Percentiles rank a stretch among this genome's conserved stretches.
Conservation (phyloP, 768 basidiomycete species). For the Lyophyllum semitale region DNA sequence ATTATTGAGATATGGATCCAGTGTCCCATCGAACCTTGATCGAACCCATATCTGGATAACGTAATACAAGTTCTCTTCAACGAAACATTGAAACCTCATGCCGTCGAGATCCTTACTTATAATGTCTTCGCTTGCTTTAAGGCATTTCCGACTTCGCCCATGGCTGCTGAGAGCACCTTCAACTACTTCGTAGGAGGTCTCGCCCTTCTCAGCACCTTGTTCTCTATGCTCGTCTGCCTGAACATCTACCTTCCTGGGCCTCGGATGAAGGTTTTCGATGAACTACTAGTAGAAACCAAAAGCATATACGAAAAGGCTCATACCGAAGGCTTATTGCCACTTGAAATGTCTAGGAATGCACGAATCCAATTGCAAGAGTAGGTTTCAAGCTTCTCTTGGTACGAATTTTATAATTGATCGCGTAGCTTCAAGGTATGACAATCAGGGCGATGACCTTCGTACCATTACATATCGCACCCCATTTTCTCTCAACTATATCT, state of each 20-base stretch:
- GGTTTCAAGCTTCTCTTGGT: no score
- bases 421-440: not conserved
- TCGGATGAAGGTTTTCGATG: constrained; percentile 3
- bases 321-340: constrained; percentile 1
- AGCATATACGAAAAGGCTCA: not conserved
- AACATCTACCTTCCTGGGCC: not conserved
- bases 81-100: not conserved
- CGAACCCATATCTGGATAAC: not conserved
- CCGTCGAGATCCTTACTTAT: not conserved
- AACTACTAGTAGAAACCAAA: constrained; percentile 3
- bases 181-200: constrained; percentile 10
- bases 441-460: not conserved
- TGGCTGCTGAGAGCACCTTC: constrained; percentile 2
- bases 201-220: constrained; percentile 1
- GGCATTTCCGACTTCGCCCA: not conserved
- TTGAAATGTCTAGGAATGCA: no score
- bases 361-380: no score
- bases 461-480: not conserved
- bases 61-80: not conserved
- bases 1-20: no score
- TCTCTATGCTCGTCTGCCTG: not conserved
- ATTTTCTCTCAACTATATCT: not conserved
- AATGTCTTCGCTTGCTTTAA: not conserved
- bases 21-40: no score
- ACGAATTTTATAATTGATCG: no score